phyloP scores from a whole-genome alignment of 2,329 filamentous ascomycete genomes.

The Trichophyton schoenleinii region DNA sequence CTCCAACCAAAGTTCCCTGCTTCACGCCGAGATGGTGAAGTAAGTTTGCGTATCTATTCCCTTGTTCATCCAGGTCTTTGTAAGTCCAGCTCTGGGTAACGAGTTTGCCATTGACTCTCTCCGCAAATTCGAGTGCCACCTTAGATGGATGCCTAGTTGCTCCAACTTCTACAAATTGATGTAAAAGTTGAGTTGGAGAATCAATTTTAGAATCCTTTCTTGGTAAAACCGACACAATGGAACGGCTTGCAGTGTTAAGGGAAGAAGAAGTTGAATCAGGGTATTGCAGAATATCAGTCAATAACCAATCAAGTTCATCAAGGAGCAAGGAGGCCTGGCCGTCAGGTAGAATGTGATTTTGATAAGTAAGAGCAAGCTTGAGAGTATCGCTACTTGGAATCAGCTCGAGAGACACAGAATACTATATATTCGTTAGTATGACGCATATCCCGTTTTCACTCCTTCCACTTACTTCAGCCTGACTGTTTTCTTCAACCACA shows the following conservation, averaged over 20 bases:
- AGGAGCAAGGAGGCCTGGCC: slow-evolving; percentile 58
- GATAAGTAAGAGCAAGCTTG: slow-evolving; percentile 53
- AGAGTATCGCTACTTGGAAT: slow-evolving; percentile 45
- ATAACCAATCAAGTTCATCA: slow-evolving; percentile 55
- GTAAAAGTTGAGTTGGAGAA: slow-evolving; percentile 50
- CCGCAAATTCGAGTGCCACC: slow-evolving; percentile 63
- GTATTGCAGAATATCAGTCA: slow-evolving; percentile 47
- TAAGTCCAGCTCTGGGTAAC: slow-evolving; percentile 58
- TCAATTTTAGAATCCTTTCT: slow-evolving; percentile 46
- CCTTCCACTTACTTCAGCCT: slow-evolving; percentile 43
- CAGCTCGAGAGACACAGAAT: slow-evolving; percentile 68
- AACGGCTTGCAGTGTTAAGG: slow-evolving; percentile 21
- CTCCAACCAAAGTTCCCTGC: slow-evolving; percentile 53
- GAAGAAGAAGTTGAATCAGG: slow-evolving; percentile 32
- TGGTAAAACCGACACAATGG: slow-evolving; percentile 51
- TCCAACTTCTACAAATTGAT: slow-evolving; percentile 63
- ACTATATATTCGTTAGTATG: slow-evolving; percentile 31
- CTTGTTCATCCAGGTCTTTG: slow-evolving; percentile 53
- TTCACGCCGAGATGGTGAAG: slow-evolving; percentile 39
- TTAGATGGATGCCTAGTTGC: slow-evolving; percentile 45
- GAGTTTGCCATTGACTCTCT: slow-evolving; percentile 37
- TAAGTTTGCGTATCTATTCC: slow-evolving; percentile 59
- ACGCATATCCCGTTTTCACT: not conserved
- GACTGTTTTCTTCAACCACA: slow-evolving; percentile 52
- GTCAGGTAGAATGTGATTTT: slow-evolving; percentile 50